Base-by-base conservation (phyloP, 345 rosid species). In the Acer saccharum region DNA sequence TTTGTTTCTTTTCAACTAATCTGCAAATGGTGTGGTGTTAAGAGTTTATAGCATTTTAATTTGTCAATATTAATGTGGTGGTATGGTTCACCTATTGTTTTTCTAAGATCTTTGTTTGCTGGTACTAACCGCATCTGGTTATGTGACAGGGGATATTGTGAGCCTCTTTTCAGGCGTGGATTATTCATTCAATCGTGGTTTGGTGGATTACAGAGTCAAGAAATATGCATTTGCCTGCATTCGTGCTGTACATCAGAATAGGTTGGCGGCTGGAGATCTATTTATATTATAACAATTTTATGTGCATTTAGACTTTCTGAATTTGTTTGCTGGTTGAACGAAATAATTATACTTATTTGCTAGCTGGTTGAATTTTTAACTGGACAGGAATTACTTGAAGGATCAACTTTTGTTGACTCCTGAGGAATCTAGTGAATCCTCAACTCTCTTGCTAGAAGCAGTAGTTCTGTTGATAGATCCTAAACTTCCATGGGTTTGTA, bases 401-500 rank as follows among this genome's bases (percentile, higher is more conserved):
- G 92, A 90, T 77, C 92, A 90, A 68, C 87, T 91, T 73, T 76
- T 87, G 75, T 80, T 69, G 75, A 82, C 88, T 66, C 79, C 81
- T 7, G 78, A 80, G 71, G 93, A 88, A 71, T 79, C 86, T 69
- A 79, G 79, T 84, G 73, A 48, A 66, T 77, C 92, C 69, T 80
- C 88, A 66, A 75, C 85, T 74, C 73, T 88, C 69, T 85, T 97
- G 86, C 87, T 97, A 74, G 95, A 91, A 85, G 88, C 92, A 75
- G 82, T 90, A 68, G 81, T 82, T 55, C 71, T 87, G 73, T 84
- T 96, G 83, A 81, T 92, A 73, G 93, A 92, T 86, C 89, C 94
- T 79, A 87, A 86, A 86, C 90, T 88, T 81, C 99, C 98, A 66
- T 94, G 98, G 98, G 92, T 81, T 80, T 96, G 97, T 86, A 89